Conservation (phyloP, 805 yeast species). For the Candida silvicultrix region DNA sequence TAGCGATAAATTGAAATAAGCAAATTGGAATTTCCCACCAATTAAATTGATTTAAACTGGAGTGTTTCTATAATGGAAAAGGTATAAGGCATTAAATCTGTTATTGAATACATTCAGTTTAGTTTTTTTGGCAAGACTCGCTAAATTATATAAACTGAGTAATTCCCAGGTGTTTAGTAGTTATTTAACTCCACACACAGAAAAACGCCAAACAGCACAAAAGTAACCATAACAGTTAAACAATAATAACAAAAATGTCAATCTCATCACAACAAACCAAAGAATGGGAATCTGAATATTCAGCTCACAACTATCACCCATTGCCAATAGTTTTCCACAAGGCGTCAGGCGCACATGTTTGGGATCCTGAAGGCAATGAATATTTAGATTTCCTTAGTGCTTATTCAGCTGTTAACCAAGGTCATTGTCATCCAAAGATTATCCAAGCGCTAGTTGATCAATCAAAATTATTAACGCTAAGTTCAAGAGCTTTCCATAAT, state of each 20-base stretch:
- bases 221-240: too few species aligned
- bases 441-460: slow-evolving; percentile 80
- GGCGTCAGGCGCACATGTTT: slow-evolving; percentile 87
- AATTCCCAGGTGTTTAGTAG: too few species aligned
- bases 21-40: too few species aligned
- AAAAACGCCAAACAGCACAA: too few species aligned
- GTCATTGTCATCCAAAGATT: slow-evolving; percentile 95
- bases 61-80: too few species aligned
- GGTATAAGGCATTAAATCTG: too few species aligned
- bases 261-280: slow-evolving; percentile 61
- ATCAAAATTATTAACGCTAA: slow-evolving; percentile 75
- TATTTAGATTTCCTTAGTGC: slow-evolving; percentile 91
- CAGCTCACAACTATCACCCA: slow-evolving; percentile 97
- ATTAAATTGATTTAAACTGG: too few species aligned
- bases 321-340: slow-evolving; percentile 87
- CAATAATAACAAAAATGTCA: too few species aligned
- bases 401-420: slow-evolving; percentile 96
- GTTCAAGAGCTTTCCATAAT: slow-evolving; percentile 89
- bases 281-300: slow-evolving; percentile 67
- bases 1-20: slow-evolving; percentile 12
- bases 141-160: too few species aligned
- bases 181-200: neutral
- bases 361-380: slow-evolving; percentile 97
- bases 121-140: too few species aligned
- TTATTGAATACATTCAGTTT: too few species aligned